Conservation (phyloP, 176 grass and related monocot genomes). For the Lolium rigidum region DNA sequence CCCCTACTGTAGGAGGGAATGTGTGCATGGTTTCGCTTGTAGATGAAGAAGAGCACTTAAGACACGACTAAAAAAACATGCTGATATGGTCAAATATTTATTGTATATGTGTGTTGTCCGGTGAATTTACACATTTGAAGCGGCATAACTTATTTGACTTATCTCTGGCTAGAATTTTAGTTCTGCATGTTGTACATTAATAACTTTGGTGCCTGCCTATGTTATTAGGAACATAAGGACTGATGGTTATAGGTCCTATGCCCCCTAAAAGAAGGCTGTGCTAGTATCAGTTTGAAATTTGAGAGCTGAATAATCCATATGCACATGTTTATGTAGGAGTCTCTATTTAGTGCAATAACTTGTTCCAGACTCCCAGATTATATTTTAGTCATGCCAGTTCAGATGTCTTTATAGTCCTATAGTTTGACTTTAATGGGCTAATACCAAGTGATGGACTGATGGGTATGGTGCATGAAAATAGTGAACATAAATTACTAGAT, state of each 20-base stretch:
- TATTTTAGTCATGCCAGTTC: background rate
- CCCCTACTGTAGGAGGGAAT: too few relatives aligned
- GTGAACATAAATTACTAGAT: background rate
- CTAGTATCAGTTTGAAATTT: background rate
- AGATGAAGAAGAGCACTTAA: too few relatives aligned
- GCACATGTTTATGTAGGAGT: background rate
- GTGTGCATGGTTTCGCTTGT: too few relatives aligned
- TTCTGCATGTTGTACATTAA: slow-evolving; percentile 13
- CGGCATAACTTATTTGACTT: too few relatives aligned
- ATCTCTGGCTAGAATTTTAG: background rate
- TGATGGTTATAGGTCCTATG: background rate
- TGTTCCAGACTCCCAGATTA: background rate
- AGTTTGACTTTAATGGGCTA: too few relatives aligned
- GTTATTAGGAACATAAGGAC: background rate
- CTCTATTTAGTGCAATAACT: background rate
- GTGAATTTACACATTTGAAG: too few relatives aligned
- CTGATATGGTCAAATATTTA: too few relatives aligned
- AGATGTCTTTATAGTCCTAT: background rate
- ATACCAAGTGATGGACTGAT: too few relatives aligned
- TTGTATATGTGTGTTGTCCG: too few relatives aligned
- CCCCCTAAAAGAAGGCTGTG: background rate
- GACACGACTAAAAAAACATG: too few relatives aligned
- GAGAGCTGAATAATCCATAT: background rate
- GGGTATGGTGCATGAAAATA: background rate
- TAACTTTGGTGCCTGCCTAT: background rate